Evolutionary conservation across 805 yeast genomes (phyloP).

Genomic region (Wickerhamomyces bovis): DNA sequence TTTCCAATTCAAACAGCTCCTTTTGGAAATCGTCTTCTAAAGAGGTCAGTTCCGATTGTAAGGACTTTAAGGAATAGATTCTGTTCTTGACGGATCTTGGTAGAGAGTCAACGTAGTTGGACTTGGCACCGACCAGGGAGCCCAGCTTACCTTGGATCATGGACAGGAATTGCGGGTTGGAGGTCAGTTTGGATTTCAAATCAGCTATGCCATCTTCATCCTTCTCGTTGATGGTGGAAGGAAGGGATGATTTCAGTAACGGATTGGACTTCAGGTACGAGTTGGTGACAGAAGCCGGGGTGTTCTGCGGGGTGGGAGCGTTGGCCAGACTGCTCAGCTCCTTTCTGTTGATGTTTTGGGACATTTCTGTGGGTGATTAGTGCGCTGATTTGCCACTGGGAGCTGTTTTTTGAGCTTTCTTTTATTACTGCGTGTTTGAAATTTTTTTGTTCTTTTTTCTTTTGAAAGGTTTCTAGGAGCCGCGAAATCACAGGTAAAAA

Average conservation of each 20-base stretch:
- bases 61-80: slow-evolving; percentile 72
- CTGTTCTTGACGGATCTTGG: slow-evolving; percentile 70
- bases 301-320: slow-evolving; percentile 98
- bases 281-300: slow-evolving; percentile 83
- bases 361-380: slow-evolving; percentile 39
- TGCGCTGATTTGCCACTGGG: neutral
- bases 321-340: slow-evolving; percentile 70
- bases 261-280: slow-evolving; percentile 63
- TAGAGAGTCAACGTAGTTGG: slow-evolving; percentile 77
- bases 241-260: slow-evolving; percentile 34
- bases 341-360: slow-evolving; percentile 79
- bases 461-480: too few species aligned
- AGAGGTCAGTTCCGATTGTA: slow-evolving; percentile 74
- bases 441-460: too few species aligned
- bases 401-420: neutral
- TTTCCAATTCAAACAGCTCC: slow-evolving; percentile 82
- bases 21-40: slow-evolving; percentile 89
- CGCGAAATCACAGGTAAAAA: too few species aligned
- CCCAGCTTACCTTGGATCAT: slow-evolving; percentile 89
- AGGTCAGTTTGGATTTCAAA: slow-evolving; percentile 45
- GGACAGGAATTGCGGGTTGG: slow-evolving; percentile 76
- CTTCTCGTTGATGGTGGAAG: slow-evolving; percentile 66
- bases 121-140: slow-evolving; percentile 74
- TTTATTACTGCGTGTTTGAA: too few species aligned
- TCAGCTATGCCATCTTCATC: slow-evolving; percentile 37